Percentiles rank a stretch among this genome's conserved stretches.
Conservation (phyloP, 2,329 filamentous ascomycete species). For the Alternaria gansuensis region DNA sequence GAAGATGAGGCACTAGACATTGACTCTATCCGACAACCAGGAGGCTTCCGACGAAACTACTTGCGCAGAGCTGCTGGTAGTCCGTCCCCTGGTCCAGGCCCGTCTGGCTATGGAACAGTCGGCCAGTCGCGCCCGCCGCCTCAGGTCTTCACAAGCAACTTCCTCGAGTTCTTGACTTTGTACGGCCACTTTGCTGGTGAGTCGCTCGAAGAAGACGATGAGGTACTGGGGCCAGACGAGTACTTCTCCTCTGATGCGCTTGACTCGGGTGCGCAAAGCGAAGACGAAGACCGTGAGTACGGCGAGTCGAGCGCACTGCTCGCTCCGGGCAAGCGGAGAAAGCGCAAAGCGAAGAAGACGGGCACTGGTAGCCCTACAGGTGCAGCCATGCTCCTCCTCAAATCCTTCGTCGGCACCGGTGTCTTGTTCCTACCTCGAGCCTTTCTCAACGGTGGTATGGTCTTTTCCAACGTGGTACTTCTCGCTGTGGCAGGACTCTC, state of each 20-base stretch:
- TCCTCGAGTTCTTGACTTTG: slow-evolving; percentile 92
- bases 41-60: slow-evolving; percentile 91
- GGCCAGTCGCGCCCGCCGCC: slow-evolving; percentile 37
- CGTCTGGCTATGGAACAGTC: slow-evolving; percentile 54
- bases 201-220: slow-evolving; percentile 94
- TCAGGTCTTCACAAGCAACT: slow-evolving; percentile 78
- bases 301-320: slow-evolving; percentile 88
- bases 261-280: slow-evolving; percentile 62
- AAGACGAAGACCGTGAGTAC: slow-evolving; percentile 73
- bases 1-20: slow-evolving; percentile 86
- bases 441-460: slow-evolving; percentile 95
- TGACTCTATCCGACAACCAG: slow-evolving; percentile 88
- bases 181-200: slow-evolving; percentile 99
- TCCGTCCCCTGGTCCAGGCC: slow-evolving; percentile 60
- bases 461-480: slow-evolving; percentile 94
- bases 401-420: slow-evolving; percentile 97
- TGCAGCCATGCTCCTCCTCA: slow-evolving; percentile 85
- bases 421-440: slow-evolving; percentile 92
- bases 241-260: slow-evolving; percentile 86
- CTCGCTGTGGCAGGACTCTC: slow-evolving; percentile 84
- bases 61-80: slow-evolving; percentile 78
- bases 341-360: slow-evolving; percentile 78
- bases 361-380: slow-evolving; percentile 81
- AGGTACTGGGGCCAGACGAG: slow-evolving; percentile 84
- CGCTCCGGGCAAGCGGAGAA: slow-evolving; percentile 71